Conservation (phyloP, 257 asterid species). For the Rubia yunnanensis region DNA sequence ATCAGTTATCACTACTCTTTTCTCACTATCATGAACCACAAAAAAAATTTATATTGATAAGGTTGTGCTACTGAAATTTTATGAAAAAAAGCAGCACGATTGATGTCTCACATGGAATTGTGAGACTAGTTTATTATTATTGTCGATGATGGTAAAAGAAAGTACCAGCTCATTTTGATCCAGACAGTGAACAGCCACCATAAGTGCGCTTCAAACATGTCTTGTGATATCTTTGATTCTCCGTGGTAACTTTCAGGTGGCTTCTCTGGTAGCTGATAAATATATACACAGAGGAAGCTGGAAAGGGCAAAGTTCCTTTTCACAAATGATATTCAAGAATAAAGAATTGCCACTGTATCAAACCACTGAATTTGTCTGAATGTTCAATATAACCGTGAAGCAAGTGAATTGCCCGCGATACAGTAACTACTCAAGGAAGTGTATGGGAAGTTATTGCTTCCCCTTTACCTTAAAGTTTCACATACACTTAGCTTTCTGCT, state of each 20-base stretch:
- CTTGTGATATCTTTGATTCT: not conserved
- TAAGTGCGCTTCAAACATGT: not conserved
- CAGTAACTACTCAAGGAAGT: not conserved
- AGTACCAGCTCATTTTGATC: not conserved
- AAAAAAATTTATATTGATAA: no score
- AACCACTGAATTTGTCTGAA: no score
- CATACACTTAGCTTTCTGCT: not conserved
- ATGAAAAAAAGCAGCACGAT: not conserved
- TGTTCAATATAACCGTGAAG: no score
- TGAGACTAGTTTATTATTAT: no score
- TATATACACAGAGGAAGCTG: no score
- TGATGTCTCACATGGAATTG: not conserved
- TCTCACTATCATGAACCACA: not conserved
- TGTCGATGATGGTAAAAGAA: not conserved
- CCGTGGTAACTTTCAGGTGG: not conserved
- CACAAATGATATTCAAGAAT: no score
- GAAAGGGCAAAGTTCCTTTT: no score
- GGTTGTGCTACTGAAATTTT: not conserved
- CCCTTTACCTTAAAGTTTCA: not conserved
- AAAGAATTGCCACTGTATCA: no score
- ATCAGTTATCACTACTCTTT: not conserved
- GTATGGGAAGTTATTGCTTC: not conserved
- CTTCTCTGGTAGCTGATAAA: no score
- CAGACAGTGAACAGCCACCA: no score
- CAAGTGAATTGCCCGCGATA: no score